Conservation (phyloP, 2,329 filamentous ascomycete genomes). For the Ceratocystis albifundus region DNA sequence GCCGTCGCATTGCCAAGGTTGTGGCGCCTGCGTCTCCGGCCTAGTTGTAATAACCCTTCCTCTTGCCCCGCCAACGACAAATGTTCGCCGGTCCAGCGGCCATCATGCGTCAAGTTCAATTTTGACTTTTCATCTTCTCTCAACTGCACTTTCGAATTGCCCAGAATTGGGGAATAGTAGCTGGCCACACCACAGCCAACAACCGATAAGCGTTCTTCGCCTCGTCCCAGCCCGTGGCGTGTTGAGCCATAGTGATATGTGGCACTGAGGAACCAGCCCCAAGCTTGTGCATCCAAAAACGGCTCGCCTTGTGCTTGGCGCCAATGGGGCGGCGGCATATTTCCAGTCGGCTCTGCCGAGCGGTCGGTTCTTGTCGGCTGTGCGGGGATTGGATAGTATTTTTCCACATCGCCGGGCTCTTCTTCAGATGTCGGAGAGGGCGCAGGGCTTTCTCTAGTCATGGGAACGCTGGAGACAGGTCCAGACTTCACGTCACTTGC, state of each 20-base stretch:
- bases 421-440: neutral
- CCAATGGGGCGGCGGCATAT: conserved; percentile 22
- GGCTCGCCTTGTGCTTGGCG: conserved; percentile 31
- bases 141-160: neutral
- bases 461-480: neutral
- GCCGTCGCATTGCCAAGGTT: conserved; percentile 29
- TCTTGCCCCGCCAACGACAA: conserved; percentile 19
- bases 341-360: conserved; percentile 24
- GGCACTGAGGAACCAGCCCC: conserved; percentile 38
- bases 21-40: conserved; percentile 32
- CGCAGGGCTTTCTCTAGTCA: neutral
- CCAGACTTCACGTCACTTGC: neutral
- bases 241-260: conserved; percentile 35
- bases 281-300: conserved; percentile 33
- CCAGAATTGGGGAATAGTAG: conserved; percentile 33
- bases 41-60: conserved; percentile 29
- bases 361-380: conserved; percentile 31
- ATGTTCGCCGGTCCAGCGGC: conserved; percentile 31
- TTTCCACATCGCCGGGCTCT: conserved; percentile 17
- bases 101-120: conserved; percentile 35
- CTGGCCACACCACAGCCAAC: conserved; percentile 34
- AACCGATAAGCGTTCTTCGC: conserved; percentile 34
- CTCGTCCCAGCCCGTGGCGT: conserved; percentile 31
- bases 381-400: conserved; percentile 31
- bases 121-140: conserved; percentile 28